phyloP scores from a whole-genome alignment of 257 asterid species.

The Rehmannia glutinosa region DNA sequence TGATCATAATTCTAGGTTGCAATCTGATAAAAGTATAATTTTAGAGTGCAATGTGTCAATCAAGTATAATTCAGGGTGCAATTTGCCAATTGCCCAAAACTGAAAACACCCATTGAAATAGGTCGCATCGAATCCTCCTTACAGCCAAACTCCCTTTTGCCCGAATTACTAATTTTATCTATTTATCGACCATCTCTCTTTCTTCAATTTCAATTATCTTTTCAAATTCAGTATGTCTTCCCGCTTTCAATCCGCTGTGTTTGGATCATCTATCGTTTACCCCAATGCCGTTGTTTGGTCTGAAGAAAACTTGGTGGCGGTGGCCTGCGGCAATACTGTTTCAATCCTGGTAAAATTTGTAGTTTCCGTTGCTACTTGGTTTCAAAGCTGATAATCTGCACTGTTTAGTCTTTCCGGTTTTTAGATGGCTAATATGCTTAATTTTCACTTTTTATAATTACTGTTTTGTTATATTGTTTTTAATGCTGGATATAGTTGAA shows the following conservation, averaged over 20 bases:
- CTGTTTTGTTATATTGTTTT: neutral
- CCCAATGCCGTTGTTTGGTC: slow-evolving; percentile 87
- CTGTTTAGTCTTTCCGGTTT: neutral
- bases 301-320: slow-evolving; percentile 81
- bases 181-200: neutral
- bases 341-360: slow-evolving; percentile 52
- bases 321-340: slow-evolving; percentile 61
- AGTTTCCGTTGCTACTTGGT: neutral
- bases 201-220: neutral
- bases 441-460: neutral
- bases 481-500: slow-evolving; percentile 2
- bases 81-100: too few relatives aligned
- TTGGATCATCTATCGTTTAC: slow-evolving; percentile 59
- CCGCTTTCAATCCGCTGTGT: slow-evolving; percentile 58
- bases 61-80: too few relatives aligned
- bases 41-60: too few relatives aligned
- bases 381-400: neutral
- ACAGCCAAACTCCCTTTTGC: slow-evolving; percentile 12
- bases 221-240: slow-evolving; percentile 40
- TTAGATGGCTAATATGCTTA: neutral
- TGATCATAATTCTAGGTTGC: too few relatives aligned
- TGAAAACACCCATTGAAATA: neutral
- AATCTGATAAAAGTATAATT: too few relatives aligned
- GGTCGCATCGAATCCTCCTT: slow-evolving; percentile 18
- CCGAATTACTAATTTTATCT: neutral